Base-by-base conservation (phyloP, 2,329 filamentous ascomycete genomes). In the Epichloe bromicola region DNA sequence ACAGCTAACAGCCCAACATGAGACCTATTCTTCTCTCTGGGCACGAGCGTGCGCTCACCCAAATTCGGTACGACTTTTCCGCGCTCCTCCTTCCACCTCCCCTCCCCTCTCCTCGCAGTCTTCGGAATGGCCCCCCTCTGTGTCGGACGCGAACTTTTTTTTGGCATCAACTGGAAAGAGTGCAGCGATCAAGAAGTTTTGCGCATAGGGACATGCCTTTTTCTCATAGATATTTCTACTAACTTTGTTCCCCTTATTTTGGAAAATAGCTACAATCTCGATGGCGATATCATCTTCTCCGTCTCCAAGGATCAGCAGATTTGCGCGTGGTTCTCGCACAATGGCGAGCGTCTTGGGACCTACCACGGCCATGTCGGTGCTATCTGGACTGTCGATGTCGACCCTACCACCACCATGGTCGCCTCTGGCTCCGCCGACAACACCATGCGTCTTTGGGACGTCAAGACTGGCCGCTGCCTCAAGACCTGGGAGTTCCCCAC, bases 401-500 rank as follows among this genome's bases (percentile, higher is more conserved):
- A 95, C 74, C 90, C 91, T 58, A 89, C 89, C 63, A 87, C 85
- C 57, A 88, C 86, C 63, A 81, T 98, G 65, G 84, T 97, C 66
- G 93, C 91, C 65, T 94, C 88, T 55, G 93, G 93, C 63, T 93
- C 90, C 61, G 93, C 93, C 70, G 93, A 98, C 75, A 97, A 97
- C 78, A 96, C 91, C 43, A 91, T 98, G 71, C 83, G 90, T 65
- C 79, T 98, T 63, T 98, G 93, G 93, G 89, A 98, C 67, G 79
- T 96, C 68, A 86, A 89, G 79, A 86, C 86, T 15, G 93, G 93
- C 67, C 88, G 87, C 67, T 85, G 87, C 67, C 79, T 98, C 64
- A 96, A 97, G 83, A 87, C 86, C 52, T 98, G 93, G 93, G 90
- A 98, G 60, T 96, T 96, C 73, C 83, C 86, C 54, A 97, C 93